phyloP scores from a whole-genome alignment of 1,284 basidiomycete species.

The Ganoderma lucidum region DNA sequence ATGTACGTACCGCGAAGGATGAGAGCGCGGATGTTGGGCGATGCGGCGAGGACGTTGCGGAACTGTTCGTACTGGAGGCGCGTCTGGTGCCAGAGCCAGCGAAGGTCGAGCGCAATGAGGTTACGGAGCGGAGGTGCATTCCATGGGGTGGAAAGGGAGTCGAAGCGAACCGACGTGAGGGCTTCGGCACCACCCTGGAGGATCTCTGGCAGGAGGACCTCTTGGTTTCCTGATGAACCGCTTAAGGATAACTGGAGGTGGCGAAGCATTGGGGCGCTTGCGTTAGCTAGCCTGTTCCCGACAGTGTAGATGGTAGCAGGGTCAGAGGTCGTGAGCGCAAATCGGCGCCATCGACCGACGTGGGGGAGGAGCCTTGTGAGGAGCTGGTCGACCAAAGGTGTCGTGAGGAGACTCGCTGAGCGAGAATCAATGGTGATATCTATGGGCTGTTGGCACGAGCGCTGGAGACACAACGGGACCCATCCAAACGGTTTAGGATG shows the following conservation, averaged over 20 bases:
- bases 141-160: conserved; percentile 38
- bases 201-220: conserved; percentile 33
- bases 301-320: conserved; percentile 32
- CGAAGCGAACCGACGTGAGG: conserved; percentile 37
- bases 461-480: conserved; percentile 34
- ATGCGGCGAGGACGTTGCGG: conserved; percentile 33
- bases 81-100: conserved; percentile 40
- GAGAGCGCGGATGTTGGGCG: conserved; percentile 35
- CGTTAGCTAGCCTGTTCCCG: conserved; percentile 29
- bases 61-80: conserved; percentile 37
- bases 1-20: conserved; percentile 40
- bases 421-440: conserved; percentile 40
- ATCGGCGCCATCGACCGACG: conserved; percentile 35
- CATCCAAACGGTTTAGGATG: conserved; percentile 33
- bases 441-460: conserved; percentile 31
- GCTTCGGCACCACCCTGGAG: conserved; percentile 35
- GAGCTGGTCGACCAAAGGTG: conserved; percentile 28
- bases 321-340: conserved; percentile 36
- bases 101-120: conserved; percentile 37
- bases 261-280: conserved; percentile 32
- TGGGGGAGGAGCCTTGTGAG: conserved; percentile 31
- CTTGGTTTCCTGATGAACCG: conserved; percentile 37
- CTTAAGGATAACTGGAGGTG: conserved; percentile 36
- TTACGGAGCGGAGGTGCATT: conserved; percentile 27
- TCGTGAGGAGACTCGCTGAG: conserved; percentile 24